These are phyloP conservation scores for Jaapia argillacea DNA, from an alignment of 768 basidiomycete genomes.

Conservation along the genomic window DNA sequence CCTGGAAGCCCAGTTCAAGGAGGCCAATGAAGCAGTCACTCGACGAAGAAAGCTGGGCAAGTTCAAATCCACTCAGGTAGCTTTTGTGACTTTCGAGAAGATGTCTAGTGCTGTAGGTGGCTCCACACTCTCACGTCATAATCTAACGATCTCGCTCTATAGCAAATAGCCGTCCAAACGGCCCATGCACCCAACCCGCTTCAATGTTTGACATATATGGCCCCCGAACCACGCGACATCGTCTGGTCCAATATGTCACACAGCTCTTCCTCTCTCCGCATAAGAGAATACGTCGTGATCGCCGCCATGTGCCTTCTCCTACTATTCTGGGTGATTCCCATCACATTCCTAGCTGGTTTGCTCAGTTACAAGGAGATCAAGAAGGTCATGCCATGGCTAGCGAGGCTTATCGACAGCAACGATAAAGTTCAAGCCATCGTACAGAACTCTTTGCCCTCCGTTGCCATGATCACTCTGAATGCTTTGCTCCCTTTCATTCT, in stretches of 20 bases:
- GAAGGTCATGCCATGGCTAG: slow-evolving; percentile 82
- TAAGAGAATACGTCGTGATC: slow-evolving; percentile 66
- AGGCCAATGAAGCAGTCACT: slow-evolving; percentile 77
- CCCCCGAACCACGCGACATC: slow-evolving; percentile 93
- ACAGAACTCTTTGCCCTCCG: slow-evolving; percentile 88
- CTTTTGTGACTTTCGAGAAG: slow-evolving; percentile 95
- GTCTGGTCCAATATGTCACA: slow-evolving; percentile 88
- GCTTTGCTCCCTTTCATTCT: slow-evolving; percentile 81
- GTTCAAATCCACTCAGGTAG: slow-evolving; percentile 74
- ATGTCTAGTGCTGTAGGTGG: slow-evolving; percentile 79
- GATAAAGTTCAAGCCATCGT: slow-evolving; percentile 77
- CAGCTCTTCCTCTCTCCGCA: slow-evolving; percentile 41
- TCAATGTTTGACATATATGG: slow-evolving; percentile 58
- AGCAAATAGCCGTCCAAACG: slow-evolving; percentile 86
- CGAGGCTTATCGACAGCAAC: slow-evolving; percentile 72
- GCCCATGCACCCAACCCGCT: slow-evolving; percentile 65
- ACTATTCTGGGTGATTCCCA: slow-evolving; percentile 90
- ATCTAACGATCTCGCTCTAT: slow-evolving; percentile 1
- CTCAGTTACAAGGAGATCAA: slow-evolving; percentile 93
- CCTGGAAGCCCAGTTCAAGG: slow-evolving; percentile 69
- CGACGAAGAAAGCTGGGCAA: slow-evolving; percentile 59
- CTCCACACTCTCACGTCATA: background rate
- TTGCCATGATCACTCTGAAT: slow-evolving; percentile 87
- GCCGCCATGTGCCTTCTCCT: slow-evolving; percentile 62
- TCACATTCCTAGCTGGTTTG: slow-evolving; percentile 75